A percentile compares a stretch with the other conserved stretches of the same genome.
phyloP scores from a whole-genome alignment of 495 filamentous ascomycete genomes.

The Penicillium samsonianum region DNA sequence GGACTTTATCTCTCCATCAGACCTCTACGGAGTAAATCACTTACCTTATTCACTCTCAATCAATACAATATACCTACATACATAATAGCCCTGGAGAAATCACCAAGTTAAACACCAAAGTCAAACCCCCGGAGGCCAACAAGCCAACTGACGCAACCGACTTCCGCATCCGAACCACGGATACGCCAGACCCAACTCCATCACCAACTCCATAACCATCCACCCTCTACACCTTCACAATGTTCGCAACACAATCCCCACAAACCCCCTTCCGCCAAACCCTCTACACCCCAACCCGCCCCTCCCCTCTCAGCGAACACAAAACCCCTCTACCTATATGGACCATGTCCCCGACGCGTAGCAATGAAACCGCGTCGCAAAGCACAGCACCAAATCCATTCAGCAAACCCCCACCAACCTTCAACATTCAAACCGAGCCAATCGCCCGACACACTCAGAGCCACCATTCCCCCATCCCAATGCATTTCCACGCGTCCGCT shows the following conservation, averaged over 20 bases:
- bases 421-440: conserved; percentile 21
- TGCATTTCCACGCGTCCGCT: conserved; percentile 8
- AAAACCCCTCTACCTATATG: conserved; percentile 29
- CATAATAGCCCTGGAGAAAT: not conserved
- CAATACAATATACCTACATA: not conserved
- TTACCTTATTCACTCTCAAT: not conserved
- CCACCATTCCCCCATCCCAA: conserved; percentile 16
- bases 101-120: not conserved
- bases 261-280: conserved; percentile 36
- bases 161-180: conserved; percentile 29
- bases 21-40: not conserved
- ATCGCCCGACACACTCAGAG: conserved; percentile 1
- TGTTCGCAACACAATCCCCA: conserved; percentile 43
- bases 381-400: not conserved
- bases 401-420: conserved; percentile 13
- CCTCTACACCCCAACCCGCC: conserved; percentile 53
- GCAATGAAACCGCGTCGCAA: not conserved
- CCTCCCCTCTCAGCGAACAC: conserved; percentile 51
- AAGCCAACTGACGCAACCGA: conserved; percentile 18
- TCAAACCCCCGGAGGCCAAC: too few species aligned
- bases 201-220: conserved; percentile 11
- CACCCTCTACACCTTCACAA: conserved; percentile 16
- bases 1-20: not conserved
- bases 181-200: conserved; percentile 9
- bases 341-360: conserved; percentile 28